Base-by-base conservation (phyloP, 345 rosid species). In the Orychophragmus violaceus region DNA sequence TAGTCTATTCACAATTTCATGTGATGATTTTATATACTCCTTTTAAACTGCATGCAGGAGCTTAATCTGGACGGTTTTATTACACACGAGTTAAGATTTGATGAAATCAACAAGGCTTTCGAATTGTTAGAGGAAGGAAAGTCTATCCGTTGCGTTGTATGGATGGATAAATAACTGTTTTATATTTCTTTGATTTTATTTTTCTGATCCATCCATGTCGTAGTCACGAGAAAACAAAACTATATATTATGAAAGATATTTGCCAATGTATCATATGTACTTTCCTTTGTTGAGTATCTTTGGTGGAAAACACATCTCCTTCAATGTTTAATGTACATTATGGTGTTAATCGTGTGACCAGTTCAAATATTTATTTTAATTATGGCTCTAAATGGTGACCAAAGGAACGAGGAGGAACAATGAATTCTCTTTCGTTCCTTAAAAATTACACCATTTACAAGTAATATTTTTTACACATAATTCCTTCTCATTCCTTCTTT, bases 91-190 rank as follows among this genome's bases (percentile, higher is more conserved):
- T 55, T 85, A 58, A 60, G 68, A 4, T 85, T 87, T 59, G 59
- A 65, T 2, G 90, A 85, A 30, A 85, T 87, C 33, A 87, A 87
- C 77, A 68, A 74, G 48, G 90, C 94, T 27, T 82, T 87, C 22
- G 81, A 85, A 1, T 70, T 87, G 25, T 70, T 81, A n/a, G 29
- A 18, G 5, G 54, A 68, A 65, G 85, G 87, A n/a, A 79, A 76
- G 12, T 62, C 88, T 78, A 61, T 85, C 3, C 79, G 94, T 22
- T 83, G 84, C 66, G 32, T 85, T 36, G 27, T 87, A 5, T 83
- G 88, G 90, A 82, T 85, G 83, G 82, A 85, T 57, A 59, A 72
- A 12, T 75, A 56, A 52, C 11, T 33, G 30, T n/a, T 41, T 32
- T 12, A n/a, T 30, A 44, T 56, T 2, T 8, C 3, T 44, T 17